These are phyloP conservation scores for Apophysomyces trapeziformis DNA, from an alignment of 371 early-diverging fungal genomes.

Conservation along the genomic window DNA sequence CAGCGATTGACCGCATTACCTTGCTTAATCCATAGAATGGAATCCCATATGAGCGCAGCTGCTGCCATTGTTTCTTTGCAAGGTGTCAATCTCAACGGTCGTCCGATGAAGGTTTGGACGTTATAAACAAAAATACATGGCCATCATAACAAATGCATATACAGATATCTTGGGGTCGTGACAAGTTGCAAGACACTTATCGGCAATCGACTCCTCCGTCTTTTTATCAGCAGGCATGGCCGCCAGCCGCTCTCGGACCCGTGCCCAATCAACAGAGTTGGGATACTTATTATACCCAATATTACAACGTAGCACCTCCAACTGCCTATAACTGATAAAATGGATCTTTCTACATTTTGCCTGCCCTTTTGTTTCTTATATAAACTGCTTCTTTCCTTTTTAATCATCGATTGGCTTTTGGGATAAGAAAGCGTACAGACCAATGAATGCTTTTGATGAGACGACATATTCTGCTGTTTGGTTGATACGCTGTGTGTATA, in stretches of 20 bases:
- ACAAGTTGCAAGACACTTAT: neutral
- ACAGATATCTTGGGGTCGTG: slow-evolving; percentile 10
- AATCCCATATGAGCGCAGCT: slow-evolving; percentile 8
- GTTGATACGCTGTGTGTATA: slow-evolving; percentile 17
- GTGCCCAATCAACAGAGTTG: neutral
- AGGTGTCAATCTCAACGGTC: neutral
- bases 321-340: slow-evolving; percentile 1
- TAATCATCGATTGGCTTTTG: slow-evolving; percentile 30
- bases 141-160: neutral
- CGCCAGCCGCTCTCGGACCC: neutral
- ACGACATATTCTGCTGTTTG: slow-evolving; percentile 21
- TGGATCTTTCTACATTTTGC: neutral
- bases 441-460: slow-evolving; percentile 35
- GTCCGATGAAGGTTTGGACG: neutral
- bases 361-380: neutral
- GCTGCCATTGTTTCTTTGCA: slow-evolving; percentile 10
- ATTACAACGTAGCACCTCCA: slow-evolving; percentile 8
- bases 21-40: neutral
- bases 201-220: neutral
- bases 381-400: neutral
- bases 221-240: slow-evolving; percentile 5
- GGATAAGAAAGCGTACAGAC: slow-evolving; percentile 40
- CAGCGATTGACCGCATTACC: neutral
- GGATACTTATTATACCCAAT: slow-evolving; percentile 6
- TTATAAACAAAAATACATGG: neutral